Evolutionary conservation across 2,329 filamentous ascomycete genomes (phyloP).

Genomic region (Epichloe scottii): DNA sequence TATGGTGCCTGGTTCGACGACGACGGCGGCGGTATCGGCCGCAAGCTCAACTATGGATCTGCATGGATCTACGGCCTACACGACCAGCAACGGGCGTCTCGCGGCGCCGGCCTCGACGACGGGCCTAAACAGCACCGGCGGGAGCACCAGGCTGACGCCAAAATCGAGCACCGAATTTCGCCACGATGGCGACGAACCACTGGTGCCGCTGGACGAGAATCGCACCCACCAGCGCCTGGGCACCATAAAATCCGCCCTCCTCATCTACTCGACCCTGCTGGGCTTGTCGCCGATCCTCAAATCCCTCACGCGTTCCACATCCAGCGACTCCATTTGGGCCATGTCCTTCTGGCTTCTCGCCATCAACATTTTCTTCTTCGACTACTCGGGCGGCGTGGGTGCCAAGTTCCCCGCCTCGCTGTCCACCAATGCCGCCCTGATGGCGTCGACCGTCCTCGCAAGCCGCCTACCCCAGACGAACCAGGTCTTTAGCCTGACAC

Average conservation of each 20-base stretch:
- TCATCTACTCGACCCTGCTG: slow-evolving; percentile 87
- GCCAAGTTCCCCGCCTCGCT: slow-evolving; percentile 59
- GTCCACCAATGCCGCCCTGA: slow-evolving; percentile 89
- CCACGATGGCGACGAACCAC: slow-evolving; percentile 10
- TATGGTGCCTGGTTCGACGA: slow-evolving; percentile 12
- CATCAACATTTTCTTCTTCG: slow-evolving; percentile 96
- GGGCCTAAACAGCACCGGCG: slow-evolving; percentile 21
- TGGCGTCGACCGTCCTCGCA: slow-evolving; percentile 90
- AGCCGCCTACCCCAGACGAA: slow-evolving; percentile 80
- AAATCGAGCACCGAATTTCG: slow-evolving; percentile 19
- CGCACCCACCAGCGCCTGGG: slow-evolving; percentile 46
- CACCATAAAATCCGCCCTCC: slow-evolving; percentile 80
- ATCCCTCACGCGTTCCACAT: slow-evolving; percentile 86
- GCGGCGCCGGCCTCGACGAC: slow-evolving; percentile 38
- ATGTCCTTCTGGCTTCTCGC: slow-evolving; percentile 86
- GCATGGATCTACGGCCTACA: slow-evolving; percentile 1
- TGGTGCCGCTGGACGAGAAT: slow-evolving; percentile 22
- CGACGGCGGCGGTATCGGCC: slow-evolving; percentile 20
- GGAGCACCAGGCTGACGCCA: slow-evolving; percentile 11
- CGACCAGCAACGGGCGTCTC: slow-evolving; percentile 25
- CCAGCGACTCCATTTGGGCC: slow-evolving; percentile 92
- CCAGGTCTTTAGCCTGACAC: slow-evolving; percentile 85
- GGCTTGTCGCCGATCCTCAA: slow-evolving; percentile 92
- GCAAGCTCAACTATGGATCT: slow-evolving; percentile 37
- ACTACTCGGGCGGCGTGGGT: slow-evolving; percentile 66